These are phyloP conservation scores for Skeletonema marinoi DNA, from an alignment of 108 stramenopile species.

Conservation along the genomic window DNA sequence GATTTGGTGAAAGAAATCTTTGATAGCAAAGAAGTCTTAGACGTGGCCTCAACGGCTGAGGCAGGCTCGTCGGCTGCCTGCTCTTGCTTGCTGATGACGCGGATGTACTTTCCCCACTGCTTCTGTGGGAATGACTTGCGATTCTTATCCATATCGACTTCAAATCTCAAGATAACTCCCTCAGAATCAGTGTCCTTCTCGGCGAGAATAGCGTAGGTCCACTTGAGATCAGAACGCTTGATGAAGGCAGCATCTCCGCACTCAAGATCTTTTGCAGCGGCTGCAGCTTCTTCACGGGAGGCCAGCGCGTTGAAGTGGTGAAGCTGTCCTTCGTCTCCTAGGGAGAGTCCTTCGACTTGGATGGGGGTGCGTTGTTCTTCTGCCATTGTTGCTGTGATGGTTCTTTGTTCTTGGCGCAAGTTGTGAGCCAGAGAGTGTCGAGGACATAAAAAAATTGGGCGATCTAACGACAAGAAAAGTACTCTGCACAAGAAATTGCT, in stretches of 20 bases:
- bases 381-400: slow-evolving; percentile 13
- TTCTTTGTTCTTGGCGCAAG: neutral
- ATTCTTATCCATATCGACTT: slow-evolving; percentile 38
- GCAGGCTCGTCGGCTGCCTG: neutral
- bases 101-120: slow-evolving; percentile 53
- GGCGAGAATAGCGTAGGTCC: slow-evolving; percentile 41
- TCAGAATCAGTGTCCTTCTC: slow-evolving; percentile 12
- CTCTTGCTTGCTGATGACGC: slow-evolving; percentile 13
- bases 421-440: neutral
- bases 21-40: too few species aligned
- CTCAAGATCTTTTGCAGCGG: slow-evolving; percentile 15
- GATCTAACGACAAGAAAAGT: neutral
- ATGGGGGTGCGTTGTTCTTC: slow-evolving; percentile 17
- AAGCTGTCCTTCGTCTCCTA: slow-evolving; percentile 35
- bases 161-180: slow-evolving; percentile 24
- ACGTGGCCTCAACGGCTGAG: neutral
- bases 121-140: slow-evolving; percentile 40
- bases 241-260: slow-evolving; percentile 45
- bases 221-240: slow-evolving; percentile 45
- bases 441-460: neutral
- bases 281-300: slow-evolving; percentile 32
- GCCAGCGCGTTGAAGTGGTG: slow-evolving; percentile 28
- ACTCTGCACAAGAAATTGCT: neutral
- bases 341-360: slow-evolving; percentile 13
- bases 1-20: too few species aligned